These are phyloP conservation scores for Prunus armeniaca DNA, from an alignment of 306 rosid species.

Conservation along the genomic window DNA sequence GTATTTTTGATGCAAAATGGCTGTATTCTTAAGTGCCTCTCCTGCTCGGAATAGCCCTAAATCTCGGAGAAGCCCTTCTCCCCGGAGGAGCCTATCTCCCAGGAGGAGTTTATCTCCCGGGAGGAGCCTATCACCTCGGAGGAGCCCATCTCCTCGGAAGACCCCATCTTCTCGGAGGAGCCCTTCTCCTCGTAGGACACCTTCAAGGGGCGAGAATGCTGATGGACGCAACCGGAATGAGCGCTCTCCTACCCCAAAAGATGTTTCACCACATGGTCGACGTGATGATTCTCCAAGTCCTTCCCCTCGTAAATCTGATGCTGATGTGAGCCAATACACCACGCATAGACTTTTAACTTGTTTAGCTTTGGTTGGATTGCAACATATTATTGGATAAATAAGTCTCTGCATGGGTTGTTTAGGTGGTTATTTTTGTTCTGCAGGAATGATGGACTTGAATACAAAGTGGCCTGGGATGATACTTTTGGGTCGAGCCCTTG, in stretches of 20 bases:
- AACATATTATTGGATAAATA: not conserved
- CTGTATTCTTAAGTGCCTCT: conserved; percentile 38
- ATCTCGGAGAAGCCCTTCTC: conserved; percentile 12
- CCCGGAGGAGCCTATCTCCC: conserved; percentile 31
- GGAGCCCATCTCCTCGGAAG: conserved; percentile 28
- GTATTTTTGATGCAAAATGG: conserved; percentile 25
- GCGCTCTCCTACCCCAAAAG: conserved; percentile 38
- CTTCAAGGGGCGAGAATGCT: conserved; percentile 39
- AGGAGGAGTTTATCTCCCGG: conserved; percentile 35
- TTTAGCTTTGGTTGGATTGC: not conserved
- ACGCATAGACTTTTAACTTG: not conserved
- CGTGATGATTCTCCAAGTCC: conserved; percentile 54
- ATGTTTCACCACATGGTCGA: conserved; percentile 38
- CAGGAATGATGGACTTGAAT: conserved; percentile 42
- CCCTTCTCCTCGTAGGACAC: conserved; percentile 42
- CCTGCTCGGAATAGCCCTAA: conserved; percentile 39
- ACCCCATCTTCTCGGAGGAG: conserved; percentile 39
- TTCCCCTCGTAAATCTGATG: conserved; percentile 53
- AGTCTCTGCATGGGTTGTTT: not conserved
- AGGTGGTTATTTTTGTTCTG: conserved; percentile 15
- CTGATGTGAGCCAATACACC: conserved; percentile 44
- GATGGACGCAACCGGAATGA: conserved; percentile 30
- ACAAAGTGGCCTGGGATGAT: not conserved
- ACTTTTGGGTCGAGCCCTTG: conserved; percentile 6
- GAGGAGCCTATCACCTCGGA: conserved; percentile 6